Conservation (phyloP, 2,329 filamentous ascomycete species). For the Fusarium buharicum region DNA sequence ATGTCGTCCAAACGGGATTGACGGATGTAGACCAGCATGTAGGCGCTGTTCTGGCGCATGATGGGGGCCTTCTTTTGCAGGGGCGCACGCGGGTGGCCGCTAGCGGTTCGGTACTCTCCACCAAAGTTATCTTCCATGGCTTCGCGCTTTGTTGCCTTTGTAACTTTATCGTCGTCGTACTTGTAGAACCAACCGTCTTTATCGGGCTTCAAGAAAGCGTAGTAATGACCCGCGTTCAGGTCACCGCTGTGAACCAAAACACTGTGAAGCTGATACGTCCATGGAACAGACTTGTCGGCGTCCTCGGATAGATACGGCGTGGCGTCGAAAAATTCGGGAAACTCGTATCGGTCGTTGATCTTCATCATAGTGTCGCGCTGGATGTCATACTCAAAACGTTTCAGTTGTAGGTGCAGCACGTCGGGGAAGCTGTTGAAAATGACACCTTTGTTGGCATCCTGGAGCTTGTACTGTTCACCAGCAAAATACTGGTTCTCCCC, state of each 20-base stretch:
- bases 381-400: conserved; percentile 98
- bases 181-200: conserved; percentile 96
- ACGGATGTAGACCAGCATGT: conserved; percentile 98
- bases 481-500: conserved; percentile 99
- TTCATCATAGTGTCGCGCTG: conserved; percentile 99
- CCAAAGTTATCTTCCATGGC: conserved; percentile 97
- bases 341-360: conserved; percentile 93
- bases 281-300: conserved; percentile 87
- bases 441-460: conserved; percentile 97
- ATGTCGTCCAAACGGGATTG: conserved; percentile 86
- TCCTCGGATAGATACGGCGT: conserved; percentile 87
- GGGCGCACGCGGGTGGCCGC: conserved; percentile 58
- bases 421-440: conserved; percentile 97
- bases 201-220: conserved; percentile 92
- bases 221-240: conserved; percentile 97
- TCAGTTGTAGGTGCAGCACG: conserved; percentile 92
- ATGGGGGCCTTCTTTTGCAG: conserved; percentile 67
- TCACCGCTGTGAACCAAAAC: conserved; percentile 97
- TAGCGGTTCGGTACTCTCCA: conserved; percentile 75
- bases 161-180: conserved; percentile 97
- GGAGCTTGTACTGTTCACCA: conserved; percentile 86
- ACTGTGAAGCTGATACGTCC: conserved; percentile 91
- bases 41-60: conserved; percentile 83
- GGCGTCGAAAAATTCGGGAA: conserved; percentile 85
- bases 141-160: conserved; percentile 89